Evolutionary conservation across 768 basidiomycete genomes (phyloP).

Genomic region (Kwoniella botswanensis): DNA sequence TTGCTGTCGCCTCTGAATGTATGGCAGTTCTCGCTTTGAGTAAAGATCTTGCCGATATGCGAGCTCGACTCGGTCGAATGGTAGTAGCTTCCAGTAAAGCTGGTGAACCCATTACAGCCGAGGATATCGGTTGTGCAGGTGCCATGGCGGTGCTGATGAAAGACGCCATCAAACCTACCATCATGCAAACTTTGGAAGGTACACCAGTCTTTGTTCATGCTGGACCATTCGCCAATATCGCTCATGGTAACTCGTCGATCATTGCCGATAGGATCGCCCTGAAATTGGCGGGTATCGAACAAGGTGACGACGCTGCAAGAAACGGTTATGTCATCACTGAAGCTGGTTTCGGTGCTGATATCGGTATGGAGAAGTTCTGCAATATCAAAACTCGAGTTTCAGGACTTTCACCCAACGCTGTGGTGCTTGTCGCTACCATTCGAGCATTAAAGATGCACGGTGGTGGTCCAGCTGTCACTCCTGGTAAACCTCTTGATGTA

Average conservation of each 20-base stretch:
- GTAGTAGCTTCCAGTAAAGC: slow-evolving; percentile 91
- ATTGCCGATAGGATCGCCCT: slow-evolving; percentile 95
- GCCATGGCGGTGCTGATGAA: slow-evolving; percentile 97
- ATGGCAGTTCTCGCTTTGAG: slow-evolving; percentile 97
- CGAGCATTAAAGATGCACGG: slow-evolving; percentile 99
- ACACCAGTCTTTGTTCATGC: slow-evolving; percentile 99
- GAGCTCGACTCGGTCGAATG: slow-evolving; percentile 80
- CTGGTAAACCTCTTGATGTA: slow-evolving; percentile 89
- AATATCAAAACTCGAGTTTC: slow-evolving; percentile 98
- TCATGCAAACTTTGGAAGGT: slow-evolving; percentile 98
- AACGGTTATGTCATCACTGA: slow-evolving; percentile 97
- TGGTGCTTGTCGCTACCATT: slow-evolving; percentile 94
- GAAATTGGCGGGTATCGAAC: slow-evolving; percentile 93
- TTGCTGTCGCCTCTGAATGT: slow-evolving; percentile 93
- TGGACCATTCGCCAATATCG: slow-evolving; percentile 98
- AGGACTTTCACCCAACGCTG: slow-evolving; percentile 90
- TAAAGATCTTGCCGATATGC: slow-evolving; percentile 88
- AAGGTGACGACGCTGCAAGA: slow-evolving; percentile 78
- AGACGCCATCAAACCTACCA: slow-evolving; percentile 97
- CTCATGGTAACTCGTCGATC: slow-evolving; percentile 96
- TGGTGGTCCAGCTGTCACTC: slow-evolving; percentile 93
- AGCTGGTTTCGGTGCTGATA: slow-evolving; percentile 98
- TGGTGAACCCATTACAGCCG: slow-evolving; percentile 91
- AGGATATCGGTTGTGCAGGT: slow-evolving; percentile 93
- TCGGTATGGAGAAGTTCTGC: slow-evolving; percentile 85